Base-by-base conservation (phyloP, 768 basidiomycete genomes). In the Trametes cingulata region DNA sequence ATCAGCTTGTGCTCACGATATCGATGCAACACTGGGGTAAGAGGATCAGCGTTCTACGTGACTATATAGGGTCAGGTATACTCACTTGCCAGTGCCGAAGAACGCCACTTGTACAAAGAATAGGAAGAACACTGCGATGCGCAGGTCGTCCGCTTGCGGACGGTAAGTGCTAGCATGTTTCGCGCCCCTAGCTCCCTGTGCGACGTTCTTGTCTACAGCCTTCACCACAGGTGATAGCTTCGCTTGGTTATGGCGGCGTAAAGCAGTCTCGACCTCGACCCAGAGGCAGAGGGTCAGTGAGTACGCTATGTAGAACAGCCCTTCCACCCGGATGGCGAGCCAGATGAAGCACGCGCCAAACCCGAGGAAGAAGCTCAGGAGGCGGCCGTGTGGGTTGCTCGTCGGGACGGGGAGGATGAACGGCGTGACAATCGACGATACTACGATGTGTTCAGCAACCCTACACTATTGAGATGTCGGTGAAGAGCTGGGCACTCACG, bases 31-130 rank as follows among this genome's bases (percentile, higher is more conserved):
- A 65, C 89, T 93, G 56, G 29, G 24, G 22, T 46, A 5, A 57
- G 42, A 33, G 51, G 15, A 10, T 33, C 29, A 33, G 29, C 29
- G 6, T 10, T 33, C 10, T 4, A 33, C 10, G 29, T 5, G 10
- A 33, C 29, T 33, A 33, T 10, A 33, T 33, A 33, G 4, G 29
- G 29, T 10, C 10, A 5, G 29, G 10, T 33, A 5, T 13, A 67
- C 72, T 69, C 40, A 64, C 62, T 61, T 91, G 76, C 90, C 90
- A 37, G 84, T 90, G 8, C 91, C 91, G 68, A 92, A 93, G 73
- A 93, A 93, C 2, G 86, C 92, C 41, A 91, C 83, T 66, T 95
- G 92, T 7, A 93, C 86, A 65, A 94, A 92, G 72, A 91, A 91
- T 60, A 95, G 72, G 74, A 93, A 93, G 71, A 92, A 90, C 20